Base-by-base conservation (phyloP, 345 rosid species). In the Citrus medica region DNA sequence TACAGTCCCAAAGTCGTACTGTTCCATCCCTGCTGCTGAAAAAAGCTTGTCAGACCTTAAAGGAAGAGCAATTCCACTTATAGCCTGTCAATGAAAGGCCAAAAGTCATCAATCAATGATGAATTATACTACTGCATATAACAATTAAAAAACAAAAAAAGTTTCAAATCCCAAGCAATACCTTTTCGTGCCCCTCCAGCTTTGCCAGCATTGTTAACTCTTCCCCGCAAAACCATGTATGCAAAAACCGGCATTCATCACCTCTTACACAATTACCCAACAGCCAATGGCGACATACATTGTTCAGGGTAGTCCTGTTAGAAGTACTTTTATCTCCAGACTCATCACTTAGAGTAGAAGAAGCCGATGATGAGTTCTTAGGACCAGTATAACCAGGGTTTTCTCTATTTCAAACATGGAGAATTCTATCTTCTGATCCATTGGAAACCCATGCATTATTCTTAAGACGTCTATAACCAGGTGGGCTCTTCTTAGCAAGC, bases 61-160 rank as follows among this genome's bases (percentile, higher is more conserved):
- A 70, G 93, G 90, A 48, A 89, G 84, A 6, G 85, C 86, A 40
- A 90, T 82, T 32, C 93, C 96, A 46, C 82, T 82, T 4, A 90
- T 6, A 46, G 83, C 86, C 89, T 89, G 70, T 2, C 8, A 68
- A 48, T 70, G 24, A 5, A 22, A 38, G n/a, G 1, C 2, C 32
- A 4, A 32, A 58, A 58, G 14, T 56, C 64, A 72, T 72, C 13
- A 25, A 14, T 70, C 9, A 27, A 46, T 27, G 6, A 70, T 16
- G 4, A 32, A 32, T 5, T 33, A 1, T 19, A 65, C 7, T 25
- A 30, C 59, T 71, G 24, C 33, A 46, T 46, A 10, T 46, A 46
- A 46, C 51, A 12, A 13, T 46, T 46, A 12, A 42, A 12, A 42
- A 12, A 32, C 0, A 42, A 46, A 46, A 46, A 13, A 12, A 10